Evolutionary conservation across 495 filamentous ascomycete genomes (phyloP).

Genomic region (Lasiosphaeria hispida): DNA sequence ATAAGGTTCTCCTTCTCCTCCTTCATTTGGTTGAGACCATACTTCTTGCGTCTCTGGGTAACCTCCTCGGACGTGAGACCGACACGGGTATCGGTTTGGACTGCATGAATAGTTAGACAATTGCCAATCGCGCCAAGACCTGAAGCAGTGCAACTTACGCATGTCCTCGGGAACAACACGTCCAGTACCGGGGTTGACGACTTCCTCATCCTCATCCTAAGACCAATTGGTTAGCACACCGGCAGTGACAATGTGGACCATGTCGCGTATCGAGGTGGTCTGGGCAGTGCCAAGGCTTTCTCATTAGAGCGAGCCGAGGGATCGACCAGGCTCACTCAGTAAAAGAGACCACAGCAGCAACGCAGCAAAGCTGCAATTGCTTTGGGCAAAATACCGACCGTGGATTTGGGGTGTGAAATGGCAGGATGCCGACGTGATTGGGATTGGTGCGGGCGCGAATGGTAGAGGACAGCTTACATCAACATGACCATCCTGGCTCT

Average conservation of each 20-base stretch:
- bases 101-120: slow-evolving; percentile 11
- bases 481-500: slow-evolving; percentile 67
- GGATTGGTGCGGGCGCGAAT: neutral
- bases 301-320: neutral
- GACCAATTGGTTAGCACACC: slow-evolving; percentile 17
- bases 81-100: slow-evolving; percentile 62
- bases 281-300: neutral
- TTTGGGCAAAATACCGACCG: neutral
- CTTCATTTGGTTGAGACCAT: slow-evolving; percentile 84
- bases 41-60: slow-evolving; percentile 65
- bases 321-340: neutral
- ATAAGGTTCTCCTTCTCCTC: slow-evolving; percentile 83
- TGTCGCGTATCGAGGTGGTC: neutral
- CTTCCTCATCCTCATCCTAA: slow-evolving; percentile 55
- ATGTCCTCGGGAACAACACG: slow-evolving; percentile 62
- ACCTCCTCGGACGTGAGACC: slow-evolving; percentile 78
- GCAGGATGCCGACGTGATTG: neutral
- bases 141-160: slow-evolving; percentile 15
- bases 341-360: neutral
- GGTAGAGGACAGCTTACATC: slow-evolving; percentile 26
- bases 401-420: no score
- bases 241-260: neutral
- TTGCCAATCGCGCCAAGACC: neutral
- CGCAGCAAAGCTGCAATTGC: slow-evolving; percentile 1
- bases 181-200: slow-evolving; percentile 47